phyloP scores from a whole-genome alignment of 1,284 basidiomycete species.

The Ceratobasidium sp. region DNA sequence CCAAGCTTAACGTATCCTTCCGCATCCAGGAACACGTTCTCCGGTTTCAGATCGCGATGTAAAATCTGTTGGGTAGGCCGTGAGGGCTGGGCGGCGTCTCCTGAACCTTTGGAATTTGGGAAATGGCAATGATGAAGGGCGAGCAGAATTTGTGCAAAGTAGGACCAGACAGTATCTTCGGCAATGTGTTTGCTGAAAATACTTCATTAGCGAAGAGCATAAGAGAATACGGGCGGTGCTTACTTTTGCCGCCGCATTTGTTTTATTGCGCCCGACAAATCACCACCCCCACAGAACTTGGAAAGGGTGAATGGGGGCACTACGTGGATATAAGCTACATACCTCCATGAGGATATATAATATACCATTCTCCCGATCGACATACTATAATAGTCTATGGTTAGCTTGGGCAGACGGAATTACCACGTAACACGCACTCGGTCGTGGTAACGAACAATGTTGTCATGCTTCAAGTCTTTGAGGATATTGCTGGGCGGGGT shows the following conservation, averaged over 20 bases:
- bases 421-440: constrained; percentile 58
- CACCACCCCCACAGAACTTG: constrained; percentile 91
- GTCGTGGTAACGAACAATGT: constrained; percentile 96
- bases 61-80: constrained; percentile 74
- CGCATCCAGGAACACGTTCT: constrained; percentile 93
- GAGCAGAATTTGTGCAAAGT: constrained; percentile 92
- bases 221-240: constrained; percentile 45
- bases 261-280: constrained; percentile 90
- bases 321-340: constrained; percentile 47
- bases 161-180: constrained; percentile 95
- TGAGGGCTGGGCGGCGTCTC: constrained; percentile 13
- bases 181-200: constrained; percentile 71
- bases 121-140: constrained; percentile 92
- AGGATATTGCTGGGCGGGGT: constrained; percentile 82
- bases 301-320: constrained; percentile 49
- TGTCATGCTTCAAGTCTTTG: constrained; percentile 92
- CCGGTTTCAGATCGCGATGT: constrained; percentile 96
- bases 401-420: constrained; percentile 45
- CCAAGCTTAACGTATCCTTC: constrained; percentile 88
- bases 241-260: constrained; percentile 67
- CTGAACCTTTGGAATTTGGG: constrained; percentile 52
- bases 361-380: constrained; percentile 90
- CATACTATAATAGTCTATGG: constrained; percentile 63
- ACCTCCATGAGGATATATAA: constrained; percentile 95
- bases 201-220: constrained; percentile 6